Conservation (phyloP, 192 early-diverging fungal genomes). For the Entomortierella chlamydospora region DNA sequence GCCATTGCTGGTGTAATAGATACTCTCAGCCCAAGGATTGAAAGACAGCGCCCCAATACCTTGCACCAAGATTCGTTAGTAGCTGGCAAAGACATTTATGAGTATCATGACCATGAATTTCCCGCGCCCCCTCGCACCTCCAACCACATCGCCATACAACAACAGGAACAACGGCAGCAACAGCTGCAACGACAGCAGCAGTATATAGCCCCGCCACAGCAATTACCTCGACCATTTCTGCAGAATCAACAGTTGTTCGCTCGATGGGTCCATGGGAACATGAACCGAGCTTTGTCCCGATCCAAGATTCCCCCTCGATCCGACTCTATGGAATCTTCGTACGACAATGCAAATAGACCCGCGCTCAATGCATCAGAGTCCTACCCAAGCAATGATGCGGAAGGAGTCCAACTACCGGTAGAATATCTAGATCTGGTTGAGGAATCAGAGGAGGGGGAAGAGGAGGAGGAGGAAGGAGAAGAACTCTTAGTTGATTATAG, state of each 20-base stretch:
- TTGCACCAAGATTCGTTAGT: conserved; percentile 1
- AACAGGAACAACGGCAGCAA: not conserved
- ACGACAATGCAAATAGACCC: not conserved
- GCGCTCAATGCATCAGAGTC: not conserved
- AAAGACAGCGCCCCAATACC: not conserved
- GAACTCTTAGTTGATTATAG: not conserved
- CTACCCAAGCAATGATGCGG: not conserved
- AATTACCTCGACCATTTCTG: not conserved
- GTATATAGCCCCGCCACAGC: not conserved
- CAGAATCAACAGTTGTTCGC: not conserved
- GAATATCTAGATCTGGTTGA: not conserved
- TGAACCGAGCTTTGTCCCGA: not conserved
- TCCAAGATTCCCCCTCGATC: conserved; percentile 1
- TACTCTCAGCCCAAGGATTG: not conserved
- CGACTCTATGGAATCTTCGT: not conserved
- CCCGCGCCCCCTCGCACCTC: conserved; percentile 2
- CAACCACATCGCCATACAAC: not conserved
- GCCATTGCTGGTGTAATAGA: not conserved
- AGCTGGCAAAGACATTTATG: not conserved
- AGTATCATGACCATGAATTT: not conserved
- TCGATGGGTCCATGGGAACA: too few species aligned
- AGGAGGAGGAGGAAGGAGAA: not conserved
- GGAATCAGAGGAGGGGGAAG: not conserved
- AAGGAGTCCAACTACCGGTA: not conserved
- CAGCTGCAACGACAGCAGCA: not conserved